phyloP scores from a whole-genome alignment of 2,329 filamentous ascomycete species.

The Curvularia spicifera region DNA sequence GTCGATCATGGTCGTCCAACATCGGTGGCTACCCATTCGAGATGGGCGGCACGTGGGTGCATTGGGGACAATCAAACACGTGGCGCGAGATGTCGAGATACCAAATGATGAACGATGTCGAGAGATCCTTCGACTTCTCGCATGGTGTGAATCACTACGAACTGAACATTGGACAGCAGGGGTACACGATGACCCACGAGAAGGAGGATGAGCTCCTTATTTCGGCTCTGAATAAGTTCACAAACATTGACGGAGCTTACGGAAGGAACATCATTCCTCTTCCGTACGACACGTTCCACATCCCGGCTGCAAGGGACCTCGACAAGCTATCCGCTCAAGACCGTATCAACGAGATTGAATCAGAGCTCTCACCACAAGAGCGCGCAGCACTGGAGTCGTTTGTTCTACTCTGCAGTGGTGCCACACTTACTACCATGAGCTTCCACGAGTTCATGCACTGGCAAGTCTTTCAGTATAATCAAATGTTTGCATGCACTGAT shows the following conservation, averaged over 20 bases:
- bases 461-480: not conserved
- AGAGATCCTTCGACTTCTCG: too few species aligned
- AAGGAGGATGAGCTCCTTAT: conserved; percentile 42
- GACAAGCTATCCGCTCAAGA: conserved; percentile 33
- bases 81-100: conserved; percentile 6
- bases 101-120: too few species aligned
- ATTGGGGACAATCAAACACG: conserved; percentile 29
- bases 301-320: conserved; percentile 39
- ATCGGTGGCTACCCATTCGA: conserved; percentile 47
- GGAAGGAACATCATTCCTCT: conserved; percentile 52
- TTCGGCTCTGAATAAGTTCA: conserved; percentile 51
- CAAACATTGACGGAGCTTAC: conserved; percentile 55
- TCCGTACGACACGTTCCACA: conserved; percentile 45
- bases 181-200: conserved; percentile 55
- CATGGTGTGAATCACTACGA: too few species aligned
- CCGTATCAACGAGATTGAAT: conserved; percentile 51
- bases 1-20: conserved; percentile 52
- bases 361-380: conserved; percentile 53
- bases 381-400: conserved; percentile 51
- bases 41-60: conserved; percentile 54
- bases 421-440: conserved; percentile 52
- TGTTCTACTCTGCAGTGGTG: conserved; percentile 54
- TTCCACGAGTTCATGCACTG: conserved; percentile 59
- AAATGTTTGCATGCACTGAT: conserved; percentile 48
- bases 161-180: not conserved